These are phyloP conservation scores for Malassezia arunalokei DNA, from an alignment of 1,284 basidiomycete species.

Conservation along the genomic window DNA sequence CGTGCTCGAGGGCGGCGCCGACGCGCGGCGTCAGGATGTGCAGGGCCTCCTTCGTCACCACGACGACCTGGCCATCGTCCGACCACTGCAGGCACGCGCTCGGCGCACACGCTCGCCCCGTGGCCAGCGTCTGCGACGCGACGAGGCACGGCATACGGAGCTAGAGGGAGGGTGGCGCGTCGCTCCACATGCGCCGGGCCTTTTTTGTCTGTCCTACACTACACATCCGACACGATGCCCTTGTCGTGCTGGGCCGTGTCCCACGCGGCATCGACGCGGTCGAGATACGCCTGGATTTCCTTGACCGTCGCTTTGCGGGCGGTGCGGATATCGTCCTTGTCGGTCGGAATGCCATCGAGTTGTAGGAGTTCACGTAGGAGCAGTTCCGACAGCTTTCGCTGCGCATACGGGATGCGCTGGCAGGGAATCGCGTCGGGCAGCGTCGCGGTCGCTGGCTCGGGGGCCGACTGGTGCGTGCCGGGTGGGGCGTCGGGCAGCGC, in stretches of 20 bases:
- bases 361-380: conserved; percentile 34
- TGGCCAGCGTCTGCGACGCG: neutral
- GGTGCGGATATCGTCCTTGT: conserved; percentile 29
- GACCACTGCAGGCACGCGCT: conserved; percentile 6
- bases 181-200: neutral
- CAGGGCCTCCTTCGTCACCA: conserved; percentile 4
- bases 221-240: conserved; percentile 14
- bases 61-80: conserved; percentile 6
- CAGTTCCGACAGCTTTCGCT: conserved; percentile 34
- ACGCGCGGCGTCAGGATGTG: conserved; percentile 11
- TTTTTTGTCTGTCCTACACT: neutral
- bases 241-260: conserved; percentile 18
- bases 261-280: conserved; percentile 39
- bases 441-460: neutral
- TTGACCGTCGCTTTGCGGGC: conserved; percentile 38
- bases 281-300: conserved; percentile 35
- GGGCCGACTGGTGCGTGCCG: neutral
- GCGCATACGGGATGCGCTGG: conserved; percentile 19
- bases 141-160: neutral
- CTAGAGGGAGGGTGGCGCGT: neutral
- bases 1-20: neutral
- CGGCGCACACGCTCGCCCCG: conserved; percentile 5
- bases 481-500: conserved; percentile 1
- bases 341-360: conserved; percentile 32
- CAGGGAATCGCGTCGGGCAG: neutral